Evolutionary conservation across 2,329 filamentous ascomycete genomes (phyloP), one percentile per base, ranked within the genome.

Genomic region (Aspergillus sergii): DNA sequence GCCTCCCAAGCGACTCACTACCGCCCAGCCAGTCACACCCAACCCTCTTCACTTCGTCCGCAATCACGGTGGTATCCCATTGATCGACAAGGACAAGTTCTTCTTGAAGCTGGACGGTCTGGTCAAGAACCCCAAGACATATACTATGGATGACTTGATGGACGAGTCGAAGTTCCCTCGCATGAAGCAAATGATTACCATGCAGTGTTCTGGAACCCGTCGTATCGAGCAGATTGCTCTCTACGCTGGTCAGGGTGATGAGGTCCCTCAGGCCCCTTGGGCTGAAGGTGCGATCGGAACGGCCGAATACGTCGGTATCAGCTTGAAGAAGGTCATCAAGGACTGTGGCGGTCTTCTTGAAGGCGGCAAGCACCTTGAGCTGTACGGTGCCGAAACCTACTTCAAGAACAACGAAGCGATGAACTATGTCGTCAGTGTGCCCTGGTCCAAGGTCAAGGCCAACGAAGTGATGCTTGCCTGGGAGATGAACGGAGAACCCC

Each of bases 331-430:
- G 68, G 81, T 92, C 1, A 88, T 92, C 74, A 91, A 91, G 67
- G 78, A 86, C 63, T 92, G 89, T 63, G 90, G 89, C 2, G 89
- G 89, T 0, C 76, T 91, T 2, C 72, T 78, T 28, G 76, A 81
- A 0, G 78, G 80, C 1, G 87, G 81, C 0, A 84, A 86, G 62
- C 88, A 92, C 66, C 74, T 92, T 14, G 89, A 92, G 67, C 84
- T 92, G 56, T 88, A 86, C 62, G 90, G 90, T 0, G 89, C 87
- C 1, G 90, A 92, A 62, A 90, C 88, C 0, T 92, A 92, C 70
- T 89, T 92, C 80, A 92, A 92, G 74, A 85, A 88, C 57, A 82
- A 84, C 19, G 78, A 89, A 51, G 82, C 84, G 0, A 86, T 85
- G 78, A 92, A 92, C 74, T 92, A 91, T 68, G 80, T 85, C 23